Evolutionary conservation across 257 asterid species (phyloP).

Genomic region (Vinca minor): DNA sequence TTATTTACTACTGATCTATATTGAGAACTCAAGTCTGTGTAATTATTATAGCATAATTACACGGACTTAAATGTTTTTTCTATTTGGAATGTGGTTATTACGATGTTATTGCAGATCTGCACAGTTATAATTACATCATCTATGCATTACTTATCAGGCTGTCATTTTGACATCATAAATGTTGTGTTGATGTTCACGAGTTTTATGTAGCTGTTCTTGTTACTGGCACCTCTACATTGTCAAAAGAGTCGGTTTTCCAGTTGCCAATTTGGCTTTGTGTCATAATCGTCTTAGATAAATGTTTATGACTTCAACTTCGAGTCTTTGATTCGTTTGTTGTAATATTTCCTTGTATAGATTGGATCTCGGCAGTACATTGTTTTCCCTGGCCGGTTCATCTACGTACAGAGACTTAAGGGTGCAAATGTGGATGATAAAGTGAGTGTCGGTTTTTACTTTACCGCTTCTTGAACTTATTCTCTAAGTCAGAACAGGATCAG

Average conservation of each 20-base stretch:
- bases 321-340: constrained; percentile 11
- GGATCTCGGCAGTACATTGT: constrained; percentile 83
- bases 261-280: not conserved
- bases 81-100: not conserved
- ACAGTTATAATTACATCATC: not conserved
- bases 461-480: not conserved
- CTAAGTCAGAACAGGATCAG: not conserved
- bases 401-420: constrained; percentile 80
- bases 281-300: not conserved
- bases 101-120: not conserved
- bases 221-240: not conserved
- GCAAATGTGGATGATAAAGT: constrained; percentile 81
- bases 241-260: not conserved
- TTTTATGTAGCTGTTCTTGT: not conserved
- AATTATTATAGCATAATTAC: not conserved
- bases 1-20: not conserved
- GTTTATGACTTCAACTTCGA: not conserved
- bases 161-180: too few relatives aligned
- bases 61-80: not conserved
- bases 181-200: not conserved
- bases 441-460: constrained; percentile 7
- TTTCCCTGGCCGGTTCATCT: constrained; percentile 64
- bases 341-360: constrained; percentile 33
- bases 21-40: not conserved
- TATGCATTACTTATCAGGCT: not conserved